Evolutionary conservation across 2,329 filamentous ascomycete species (phyloP).

Genomic region (Polytolypa hystricis): DNA sequence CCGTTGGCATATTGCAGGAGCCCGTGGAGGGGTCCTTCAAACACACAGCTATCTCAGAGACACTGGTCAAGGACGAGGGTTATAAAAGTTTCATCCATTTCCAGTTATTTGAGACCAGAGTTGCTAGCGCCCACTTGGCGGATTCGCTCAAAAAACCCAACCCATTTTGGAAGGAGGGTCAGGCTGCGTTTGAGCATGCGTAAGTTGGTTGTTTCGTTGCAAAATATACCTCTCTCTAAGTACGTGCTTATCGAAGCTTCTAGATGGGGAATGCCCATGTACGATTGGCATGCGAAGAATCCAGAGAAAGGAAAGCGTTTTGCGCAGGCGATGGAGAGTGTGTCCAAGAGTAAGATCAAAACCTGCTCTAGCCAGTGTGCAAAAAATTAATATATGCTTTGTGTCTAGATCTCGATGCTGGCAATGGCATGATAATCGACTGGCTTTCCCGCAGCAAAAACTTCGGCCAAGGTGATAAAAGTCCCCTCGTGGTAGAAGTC

Average conservation of each 20-base stretch:
- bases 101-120: conserved; percentile 11
- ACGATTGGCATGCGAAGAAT: conserved; percentile 12
- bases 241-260: neutral
- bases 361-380: too few relatives aligned
- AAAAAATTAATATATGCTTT: too few relatives aligned
- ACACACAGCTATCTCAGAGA: conserved; percentile 12
- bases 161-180: conserved; percentile 4
- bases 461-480: neutral
- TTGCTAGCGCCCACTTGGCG: conserved; percentile 11
- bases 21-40: conserved; percentile 4
- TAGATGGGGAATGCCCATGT: conserved; percentile 12
- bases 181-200: conserved; percentile 9
- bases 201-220: neutral
- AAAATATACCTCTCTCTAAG: neutral
- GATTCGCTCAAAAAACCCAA: conserved; percentile 10
- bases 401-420: too few relatives aligned
- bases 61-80: conserved; percentile 8
- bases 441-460: neutral
- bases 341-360: conserved; percentile 12
- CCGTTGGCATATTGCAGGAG: conserved; percentile 8
- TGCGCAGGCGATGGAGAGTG: conserved; percentile 10
- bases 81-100: conserved; percentile 10
- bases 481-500: conserved; percentile 5
- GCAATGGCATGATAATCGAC: neutral
- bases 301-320: conserved; percentile 12